Conservation (phyloP, 192 early-diverging fungal genomes). For the Coemansia sp. region DNA sequence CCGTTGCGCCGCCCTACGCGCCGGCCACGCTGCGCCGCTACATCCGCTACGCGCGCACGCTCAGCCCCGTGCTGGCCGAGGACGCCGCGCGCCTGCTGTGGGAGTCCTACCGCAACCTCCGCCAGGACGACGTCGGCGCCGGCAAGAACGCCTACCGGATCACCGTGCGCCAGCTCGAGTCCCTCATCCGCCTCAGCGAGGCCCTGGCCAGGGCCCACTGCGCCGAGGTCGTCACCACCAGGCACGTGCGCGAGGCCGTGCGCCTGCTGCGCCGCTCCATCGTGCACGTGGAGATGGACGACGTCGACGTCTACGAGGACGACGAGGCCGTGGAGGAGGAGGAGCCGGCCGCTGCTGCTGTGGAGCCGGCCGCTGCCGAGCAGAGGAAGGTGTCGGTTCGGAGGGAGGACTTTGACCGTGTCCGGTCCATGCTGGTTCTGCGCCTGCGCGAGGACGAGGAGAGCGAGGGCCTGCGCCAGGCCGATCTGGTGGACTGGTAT, state of each 20-base stretch:
- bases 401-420: constrained; percentile 58
- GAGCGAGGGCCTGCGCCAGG: constrained; percentile 53
- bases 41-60: constrained; percentile 84
- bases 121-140: constrained; percentile 82
- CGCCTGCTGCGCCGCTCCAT: constrained; percentile 86
- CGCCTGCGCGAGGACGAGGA: constrained; percentile 30
- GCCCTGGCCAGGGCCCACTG: constrained; percentile 89
- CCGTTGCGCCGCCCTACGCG: constrained; percentile 69
- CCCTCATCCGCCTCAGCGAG: constrained; percentile 93
- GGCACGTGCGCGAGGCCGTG: constrained; percentile 82
- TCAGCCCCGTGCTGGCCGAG: constrained; percentile 74
- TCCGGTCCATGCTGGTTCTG: constrained; percentile 55
- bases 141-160: constrained; percentile 79
- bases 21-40: constrained; percentile 78
- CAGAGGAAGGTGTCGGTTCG: constrained; percentile 57
- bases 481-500: constrained; percentile 69
- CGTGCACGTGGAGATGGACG: constrained; percentile 78
- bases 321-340: constrained; percentile 9
- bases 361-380: neutral
- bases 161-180: constrained; percentile 95
- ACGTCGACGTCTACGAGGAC: constrained; percentile 63
- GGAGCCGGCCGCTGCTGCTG: constrained; percentile 28
- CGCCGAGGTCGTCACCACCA: constrained; percentile 60
- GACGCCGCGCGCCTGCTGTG: constrained; percentile 77
- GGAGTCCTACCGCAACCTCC: constrained; percentile 80